Evolutionary conservation across 345 rosid genomes (phyloP), one percentile per base, ranked within the genome.

Genomic region (Bretschneidera sinensis): DNA sequence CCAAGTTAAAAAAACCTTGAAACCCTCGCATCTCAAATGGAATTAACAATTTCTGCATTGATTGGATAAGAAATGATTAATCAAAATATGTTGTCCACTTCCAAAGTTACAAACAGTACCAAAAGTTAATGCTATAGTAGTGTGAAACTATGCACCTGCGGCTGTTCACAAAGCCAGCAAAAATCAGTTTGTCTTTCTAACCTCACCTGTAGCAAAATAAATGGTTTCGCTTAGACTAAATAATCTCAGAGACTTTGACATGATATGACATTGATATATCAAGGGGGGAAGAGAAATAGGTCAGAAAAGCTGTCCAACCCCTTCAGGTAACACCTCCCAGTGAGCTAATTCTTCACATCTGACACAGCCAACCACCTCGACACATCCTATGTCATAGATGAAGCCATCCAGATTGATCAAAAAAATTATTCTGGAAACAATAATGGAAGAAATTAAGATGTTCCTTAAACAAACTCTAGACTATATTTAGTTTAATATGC

Each of bases 1-100:
- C 97, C 83, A 94, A 70, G 84, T 94, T 94, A 78, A 84, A 94
- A 62, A 90, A 88, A 23, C 94, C 65, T 57, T 94, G 96, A 74
- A 51, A 81, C 15, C 96, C 99, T 33, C 97, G 79, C 99, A 94
- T 90, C 85, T 94, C 99, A 63, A 90, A 94, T 23, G 97, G 99
- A 65, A 94, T 60, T 54, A 90, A 49, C 68, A 94, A 66, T 77
- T 76, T 90, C 97, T 94, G 72, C 34, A 71, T 19, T 24, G 1
- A 20, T 31, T 39, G 24, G 23, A 24, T 20, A 39, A 66, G 34
- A 47, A 62, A 47, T 11, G 10, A 20, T 4, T 51, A 54, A 59
- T 48, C 39, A 45, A 34, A 39, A 62, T 22, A 54, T 24, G 21
- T 17, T 20, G 31, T 24, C 22, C 43, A 10, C 21, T 61, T 18